Evolutionary conservation across 2,329 filamentous ascomycete species (phyloP), one percentile per base, ranked within the genome.

Genomic region (Corniculantispora saksenae): DNA sequence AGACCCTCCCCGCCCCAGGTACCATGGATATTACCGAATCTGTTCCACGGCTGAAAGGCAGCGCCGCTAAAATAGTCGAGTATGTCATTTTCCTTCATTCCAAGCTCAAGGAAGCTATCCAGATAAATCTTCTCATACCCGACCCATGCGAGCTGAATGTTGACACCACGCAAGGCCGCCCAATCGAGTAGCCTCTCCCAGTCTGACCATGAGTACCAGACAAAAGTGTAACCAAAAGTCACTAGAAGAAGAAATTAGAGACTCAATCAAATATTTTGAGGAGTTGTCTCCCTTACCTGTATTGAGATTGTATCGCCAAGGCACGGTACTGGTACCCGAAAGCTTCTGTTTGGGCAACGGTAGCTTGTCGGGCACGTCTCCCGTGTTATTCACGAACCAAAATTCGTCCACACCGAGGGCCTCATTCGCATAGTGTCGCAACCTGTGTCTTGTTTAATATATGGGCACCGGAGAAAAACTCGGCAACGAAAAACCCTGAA

Each of bases 171-270:
- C 3, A 84, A 75, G 4, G 82, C 82, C 56, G 84, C 74, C 82
- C 83, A 84, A 69, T 84, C 83, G 4, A 85, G 76, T 65, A 84
- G 75, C 3, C 78, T 71, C 69, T 84, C 82, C 82, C 83, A 85
- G 53, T 85, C 82, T 48, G 80, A 72, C 82, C 82, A 85, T 8
- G 54, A 54, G 55, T 60, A 64, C 55, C 45, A 60, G 25, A 54
- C 56, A 64, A 60, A 64, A 2, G 29, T 64, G 35, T 60, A 64
- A 3, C 45, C 32, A 38, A 64, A 64, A 3, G 63, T 60, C 17
- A 64, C 55, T 64, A 10, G 4, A 29, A 6, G 10, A 6, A 5
- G 10, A 3, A 27, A 12, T 58, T 5, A 58, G 56, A 47, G 1
- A 21, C 1, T 32, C 12, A 12, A 6, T 21, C 17, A 23, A 17